Base-by-base conservation (phyloP, 2,329 filamentous ascomycete genomes). In the Ilyonectria robusta region DNA sequence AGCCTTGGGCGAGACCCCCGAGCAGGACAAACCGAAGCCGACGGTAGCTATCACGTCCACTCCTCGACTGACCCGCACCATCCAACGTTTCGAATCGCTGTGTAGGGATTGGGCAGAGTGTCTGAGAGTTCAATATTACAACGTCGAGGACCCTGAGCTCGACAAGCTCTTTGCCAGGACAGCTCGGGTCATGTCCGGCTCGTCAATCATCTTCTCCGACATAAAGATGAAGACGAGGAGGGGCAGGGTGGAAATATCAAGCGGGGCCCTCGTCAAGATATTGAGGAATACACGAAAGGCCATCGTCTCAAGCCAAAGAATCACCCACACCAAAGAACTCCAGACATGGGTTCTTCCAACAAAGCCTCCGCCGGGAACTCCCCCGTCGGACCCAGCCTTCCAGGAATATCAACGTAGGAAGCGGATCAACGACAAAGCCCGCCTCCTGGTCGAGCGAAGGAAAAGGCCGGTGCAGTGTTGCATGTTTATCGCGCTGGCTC, bases 401-500 rank as follows among this genome's bases (percentile, higher is more conserved):
- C 53, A 58, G 21, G 57, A 67, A 42, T 65, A 69, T n/a, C 54
- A 66, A n/a, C 67, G 58, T 19, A 62, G 56, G 53, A 60, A 21
- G 26, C 65, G 26, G 9, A 51, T 54, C 42, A 71, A 70, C 56
- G 59, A 70, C 19, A 70, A 68, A 21, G 67, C 67, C 3, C 21
- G 21, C 23, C 19, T 35, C 8, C 51, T 71, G 35, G 29, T 64
- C n/a, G 59, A 68, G 23, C 54, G 59, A 37, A 63, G 69, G 17
- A 71, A 68, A 35, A 65, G 55, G 17, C 67, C 69, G 17, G 51
- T 71, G 6, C 69, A 71, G 54, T 71, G 69, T 54, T 71, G 69
- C 59, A 70, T 71, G 69, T 71, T 66, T 46, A 51, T 68, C 6
- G 62, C 65, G 2, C 19, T 71, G 29, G 60, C 58, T 15, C 19